A percentile compares a stretch with the other conserved stretches of the same genome.
These are phyloP conservation scores for Termitomyces sp. DNA, from an alignment of 768 basidiomycete species.

Conservation along the genomic window DNA sequence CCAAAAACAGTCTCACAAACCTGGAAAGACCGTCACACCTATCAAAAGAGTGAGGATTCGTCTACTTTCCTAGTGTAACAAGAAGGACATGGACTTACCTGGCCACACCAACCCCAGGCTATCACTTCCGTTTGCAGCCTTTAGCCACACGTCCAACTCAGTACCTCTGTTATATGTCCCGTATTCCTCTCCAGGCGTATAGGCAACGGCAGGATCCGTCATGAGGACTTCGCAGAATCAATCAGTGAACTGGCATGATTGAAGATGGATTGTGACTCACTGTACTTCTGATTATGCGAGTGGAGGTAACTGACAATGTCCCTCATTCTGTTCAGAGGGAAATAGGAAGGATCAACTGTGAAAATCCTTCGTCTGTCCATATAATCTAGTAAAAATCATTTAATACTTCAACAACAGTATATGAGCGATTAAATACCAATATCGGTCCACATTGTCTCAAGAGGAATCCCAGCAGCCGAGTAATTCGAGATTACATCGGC, in stretches of 20 bases:
- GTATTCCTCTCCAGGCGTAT: constrained; percentile 44
- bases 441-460: constrained; percentile 81
- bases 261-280: constrained; percentile 28
- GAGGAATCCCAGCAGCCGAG: constrained; percentile 55
- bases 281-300: constrained; percentile 51
- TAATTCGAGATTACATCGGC: constrained; percentile 61
- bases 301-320: constrained; percentile 65
- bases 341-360: constrained; percentile 66
- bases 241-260: neutral
- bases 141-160: constrained; percentile 54
- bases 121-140: constrained; percentile 55
- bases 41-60: neutral
- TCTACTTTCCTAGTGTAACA: constrained; percentile 6
- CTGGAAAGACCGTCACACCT: constrained; percentile 59
- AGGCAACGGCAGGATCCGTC: constrained; percentile 71
- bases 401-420: neutral
- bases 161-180: constrained; percentile 54
- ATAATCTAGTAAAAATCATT: constrained; percentile 42
- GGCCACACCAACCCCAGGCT: constrained; percentile 64
- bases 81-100: constrained; percentile 27
- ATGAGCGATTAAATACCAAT: constrained; percentile 39
- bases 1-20: constrained; percentile 22
- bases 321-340: constrained; percentile 59
- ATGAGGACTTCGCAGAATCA: constrained; percentile 46
- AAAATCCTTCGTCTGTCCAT: constrained; percentile 68